Conservation (phyloP, 108 stramenopile genomes). For the Chaetoceros muelleri region DNA sequence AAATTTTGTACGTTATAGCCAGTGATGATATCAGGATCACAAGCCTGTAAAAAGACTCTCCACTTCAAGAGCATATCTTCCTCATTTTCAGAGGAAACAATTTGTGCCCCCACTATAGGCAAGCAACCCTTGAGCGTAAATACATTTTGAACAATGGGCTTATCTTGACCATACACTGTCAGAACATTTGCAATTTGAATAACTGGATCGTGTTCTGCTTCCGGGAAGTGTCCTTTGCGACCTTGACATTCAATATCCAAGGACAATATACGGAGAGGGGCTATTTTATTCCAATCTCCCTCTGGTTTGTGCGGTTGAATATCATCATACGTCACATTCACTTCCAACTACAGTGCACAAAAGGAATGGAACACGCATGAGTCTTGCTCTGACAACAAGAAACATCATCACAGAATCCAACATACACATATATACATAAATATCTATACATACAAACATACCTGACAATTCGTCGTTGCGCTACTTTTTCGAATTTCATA, state of each 20-base stretch:
- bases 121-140: constrained; percentile 94
- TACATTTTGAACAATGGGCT: constrained; percentile 86
- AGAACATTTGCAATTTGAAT: constrained; percentile 98
- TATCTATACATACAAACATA: constrained; percentile 14
- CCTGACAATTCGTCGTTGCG: constrained; percentile 85
- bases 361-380: constrained; percentile 3
- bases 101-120: constrained; percentile 97
- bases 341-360: constrained; percentile 59
- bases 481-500: constrained; percentile 58
- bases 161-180: constrained; percentile 77
- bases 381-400: not conserved
- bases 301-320: constrained; percentile 80
- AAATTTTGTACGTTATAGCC: constrained; percentile 98
- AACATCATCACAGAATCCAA: not conserved
- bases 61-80: constrained; percentile 89
- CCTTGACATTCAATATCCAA: constrained; percentile 99
- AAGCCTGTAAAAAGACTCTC: constrained; percentile 79
- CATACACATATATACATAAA: not conserved
- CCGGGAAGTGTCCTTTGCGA: constrained; percentile 93
- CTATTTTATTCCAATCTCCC: constrained; percentile 94
- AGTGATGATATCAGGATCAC: constrained; percentile 97
- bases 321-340: constrained; percentile 88
- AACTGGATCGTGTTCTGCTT: constrained; percentile 97
- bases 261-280: constrained; percentile 91
- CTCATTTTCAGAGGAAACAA: constrained; percentile 89